A percentile compares a stretch with the other conserved stretches of the same genome.
phyloP scores from a whole-genome alignment of 306 rosid genomes.

The Cyamopsis tetragonoloba region DNA sequence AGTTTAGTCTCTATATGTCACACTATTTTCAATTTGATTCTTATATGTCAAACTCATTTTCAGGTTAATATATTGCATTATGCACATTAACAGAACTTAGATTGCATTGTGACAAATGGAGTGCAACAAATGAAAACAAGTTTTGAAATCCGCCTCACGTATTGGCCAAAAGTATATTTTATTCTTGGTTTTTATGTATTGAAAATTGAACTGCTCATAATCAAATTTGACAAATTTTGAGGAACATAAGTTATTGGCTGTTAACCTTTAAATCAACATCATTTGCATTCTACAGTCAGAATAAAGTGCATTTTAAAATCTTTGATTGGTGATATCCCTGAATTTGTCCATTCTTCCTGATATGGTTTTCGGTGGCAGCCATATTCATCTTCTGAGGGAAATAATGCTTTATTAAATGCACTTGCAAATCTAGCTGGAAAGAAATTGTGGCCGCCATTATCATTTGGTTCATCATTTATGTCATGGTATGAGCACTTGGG shows the following conservation, averaged over 20 bases:
- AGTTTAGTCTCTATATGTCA: too few species aligned
- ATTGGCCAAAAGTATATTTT: too few species aligned
- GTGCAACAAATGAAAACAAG: too few species aligned
- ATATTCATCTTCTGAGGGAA: slow-evolving; percentile 44
- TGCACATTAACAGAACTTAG: too few species aligned
- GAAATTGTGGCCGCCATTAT: slow-evolving; percentile 66
- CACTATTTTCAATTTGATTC: too few species aligned
- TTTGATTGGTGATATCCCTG: neutral
- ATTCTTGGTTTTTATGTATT: neutral
- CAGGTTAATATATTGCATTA: too few species aligned
- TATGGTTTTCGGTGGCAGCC: slow-evolving; percentile 51
- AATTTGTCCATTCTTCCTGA: neutral
- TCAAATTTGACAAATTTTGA: neutral
- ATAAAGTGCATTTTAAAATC: neutral
- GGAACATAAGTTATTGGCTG: neutral
- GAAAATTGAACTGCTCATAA: neutral
- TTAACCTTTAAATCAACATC: neutral
- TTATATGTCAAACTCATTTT: too few species aligned
- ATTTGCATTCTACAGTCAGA: neutral
- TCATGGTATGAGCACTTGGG: slow-evolving; percentile 90
- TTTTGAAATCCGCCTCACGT: too few species aligned
- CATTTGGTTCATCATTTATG: slow-evolving; percentile 65
- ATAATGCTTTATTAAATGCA: slow-evolving; percentile 44
- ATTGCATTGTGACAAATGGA: too few species aligned
- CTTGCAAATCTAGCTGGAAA: slow-evolving; percentile 50